Evolutionary conservation across 352 stramenopile genomes (phyloP).

Genomic region (Phytopythium vexans): DNA sequence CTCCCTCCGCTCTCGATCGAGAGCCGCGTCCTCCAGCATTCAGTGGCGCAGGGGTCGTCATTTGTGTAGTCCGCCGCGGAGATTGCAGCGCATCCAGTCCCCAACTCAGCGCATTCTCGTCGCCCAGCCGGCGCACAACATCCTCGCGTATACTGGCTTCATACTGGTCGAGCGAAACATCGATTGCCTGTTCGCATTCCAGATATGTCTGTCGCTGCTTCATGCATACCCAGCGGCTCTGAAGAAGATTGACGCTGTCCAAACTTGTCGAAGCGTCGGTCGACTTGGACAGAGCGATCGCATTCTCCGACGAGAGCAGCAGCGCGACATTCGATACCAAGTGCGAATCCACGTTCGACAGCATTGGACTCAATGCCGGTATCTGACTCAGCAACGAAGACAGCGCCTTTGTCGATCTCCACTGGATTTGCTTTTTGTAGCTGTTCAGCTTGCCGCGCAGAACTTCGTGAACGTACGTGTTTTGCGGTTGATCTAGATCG

Average conservation of each 20-base stretch:
- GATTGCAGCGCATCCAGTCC: slow-evolving; percentile 82
- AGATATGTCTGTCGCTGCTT: slow-evolving; percentile 73
- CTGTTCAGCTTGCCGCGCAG: slow-evolving; percentile 53
- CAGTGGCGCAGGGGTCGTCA: background rate
- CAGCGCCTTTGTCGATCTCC: slow-evolving; percentile 73
- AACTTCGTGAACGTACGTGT: slow-evolving; percentile 57
- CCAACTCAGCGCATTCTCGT: slow-evolving; percentile 80
- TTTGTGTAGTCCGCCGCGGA: slow-evolving; percentile 33
- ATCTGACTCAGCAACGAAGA: slow-evolving; percentile 72
- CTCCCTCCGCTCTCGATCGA: slow-evolving; percentile 4
- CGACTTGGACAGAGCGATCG: slow-evolving; percentile 22
- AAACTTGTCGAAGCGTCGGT: slow-evolving; percentile 5
- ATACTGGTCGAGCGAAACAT: slow-evolving; percentile 63
- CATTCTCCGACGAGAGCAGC: slow-evolving; percentile 57
- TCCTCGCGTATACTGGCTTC: slow-evolving; percentile 55
- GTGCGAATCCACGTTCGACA: slow-evolving; percentile 56
- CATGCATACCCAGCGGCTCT: slow-evolving; percentile 64
- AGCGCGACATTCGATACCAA: slow-evolving; percentile 57
- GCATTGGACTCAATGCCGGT: slow-evolving; percentile 23
- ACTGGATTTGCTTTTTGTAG: slow-evolving; percentile 81
- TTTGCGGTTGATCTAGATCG: slow-evolving; percentile 62
- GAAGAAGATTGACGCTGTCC: slow-evolving; percentile 29
- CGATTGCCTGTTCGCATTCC: slow-evolving; percentile 66
- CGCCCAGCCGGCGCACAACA: slow-evolving; percentile 65
- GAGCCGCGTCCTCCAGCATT: background rate